Evolutionary conservation across 495 filamentous ascomycete species (phyloP).

Genomic region (Penicillium canescens): DNA sequence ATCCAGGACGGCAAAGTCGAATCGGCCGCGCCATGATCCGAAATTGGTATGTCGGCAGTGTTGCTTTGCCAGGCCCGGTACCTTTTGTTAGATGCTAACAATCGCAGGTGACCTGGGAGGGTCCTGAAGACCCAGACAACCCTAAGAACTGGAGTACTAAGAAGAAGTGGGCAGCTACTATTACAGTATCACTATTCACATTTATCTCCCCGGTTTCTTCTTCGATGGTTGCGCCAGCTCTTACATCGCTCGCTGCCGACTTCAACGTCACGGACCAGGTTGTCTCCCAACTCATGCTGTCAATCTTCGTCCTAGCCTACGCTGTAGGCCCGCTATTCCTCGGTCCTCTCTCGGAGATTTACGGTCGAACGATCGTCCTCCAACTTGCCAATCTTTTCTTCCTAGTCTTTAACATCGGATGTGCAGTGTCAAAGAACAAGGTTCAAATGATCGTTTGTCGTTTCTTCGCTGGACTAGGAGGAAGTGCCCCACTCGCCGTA

Average conservation of each 20-base stretch:
- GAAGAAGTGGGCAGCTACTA: constrained; percentile 64
- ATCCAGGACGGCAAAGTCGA: constrained; percentile 20
- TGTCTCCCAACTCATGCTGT: constrained; percentile 60
- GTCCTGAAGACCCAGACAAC: constrained; percentile 57
- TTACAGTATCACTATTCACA: constrained; percentile 61
- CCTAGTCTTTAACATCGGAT: constrained; percentile 58
- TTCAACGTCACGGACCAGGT: constrained; percentile 59
- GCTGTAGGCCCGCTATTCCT: constrained; percentile 68
- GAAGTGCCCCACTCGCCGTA: constrained; percentile 53
- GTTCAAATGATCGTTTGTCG: constrained; percentile 55
- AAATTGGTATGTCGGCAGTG: constrained; percentile 25
- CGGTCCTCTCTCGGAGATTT: constrained; percentile 73
- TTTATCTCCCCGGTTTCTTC: constrained; percentile 73
- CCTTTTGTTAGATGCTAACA: constrained; percentile 1
- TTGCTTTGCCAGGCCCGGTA: background rate
- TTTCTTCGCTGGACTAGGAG: constrained; percentile 59
- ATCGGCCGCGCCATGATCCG: constrained; percentile 17
- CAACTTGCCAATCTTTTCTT: constrained; percentile 66
- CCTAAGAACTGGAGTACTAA: constrained; percentile 58
- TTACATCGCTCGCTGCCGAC: constrained; percentile 56
- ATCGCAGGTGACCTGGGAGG: constrained; percentile 52
- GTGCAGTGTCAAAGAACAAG: constrained; percentile 52
- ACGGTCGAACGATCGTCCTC: constrained; percentile 65
- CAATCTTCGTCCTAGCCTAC: constrained; percentile 76
- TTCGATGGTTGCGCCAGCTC: constrained; percentile 72